Percentiles rank a stretch among this genome's conserved stretches.
Conservation (phyloP, 129 eudicot species). For the Chrysanthemum makinoi region DNA sequence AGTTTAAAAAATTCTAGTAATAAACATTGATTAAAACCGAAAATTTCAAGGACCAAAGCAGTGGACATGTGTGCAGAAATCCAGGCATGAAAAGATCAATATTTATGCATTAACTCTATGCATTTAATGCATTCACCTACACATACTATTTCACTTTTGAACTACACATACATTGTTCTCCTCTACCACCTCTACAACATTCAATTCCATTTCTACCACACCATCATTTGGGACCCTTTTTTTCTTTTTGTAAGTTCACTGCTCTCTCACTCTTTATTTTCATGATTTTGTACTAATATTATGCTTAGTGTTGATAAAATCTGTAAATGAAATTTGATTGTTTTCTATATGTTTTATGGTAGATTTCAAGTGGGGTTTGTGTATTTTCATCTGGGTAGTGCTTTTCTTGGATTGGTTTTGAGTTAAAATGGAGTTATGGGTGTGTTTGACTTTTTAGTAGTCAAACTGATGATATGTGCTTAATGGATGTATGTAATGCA, state of each 20-base stretch:
- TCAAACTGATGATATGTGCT: conserved; percentile 10
- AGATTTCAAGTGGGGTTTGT: conserved; percentile 24
- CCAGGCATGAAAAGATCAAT: conserved; percentile 70
- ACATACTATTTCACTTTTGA: conserved; percentile 38
- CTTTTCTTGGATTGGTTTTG: conserved; percentile 23
- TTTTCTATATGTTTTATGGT: conserved; percentile 19
- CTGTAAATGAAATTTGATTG: neutral
- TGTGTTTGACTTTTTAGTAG: conserved; percentile 20
- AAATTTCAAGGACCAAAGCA: conserved; percentile 35
- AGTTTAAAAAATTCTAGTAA: conserved; percentile 3
- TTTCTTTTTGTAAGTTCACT: conserved; percentile 24
- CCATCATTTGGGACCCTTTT: neutral
- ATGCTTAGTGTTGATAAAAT: neutral
- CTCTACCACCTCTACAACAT: conserved; percentile 29
- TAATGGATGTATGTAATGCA: conserved; percentile 6
- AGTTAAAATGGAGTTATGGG: conserved; percentile 7
- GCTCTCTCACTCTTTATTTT: conserved; percentile 23
- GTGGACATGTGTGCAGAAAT: conserved; percentile 54
- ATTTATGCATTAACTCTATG: conserved; percentile 55
- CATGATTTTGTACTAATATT: conserved; percentile 28
- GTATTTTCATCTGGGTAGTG: conserved; percentile 39
- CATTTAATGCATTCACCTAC: conserved; percentile 86
- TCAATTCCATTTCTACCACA: conserved; percentile 34
- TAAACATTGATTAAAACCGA: conserved; percentile 1
- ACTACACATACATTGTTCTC: conserved; percentile 12